phyloP scores from a whole-genome alignment of 1,284 basidiomycete genomes.

The Malassezia restricta region DNA sequence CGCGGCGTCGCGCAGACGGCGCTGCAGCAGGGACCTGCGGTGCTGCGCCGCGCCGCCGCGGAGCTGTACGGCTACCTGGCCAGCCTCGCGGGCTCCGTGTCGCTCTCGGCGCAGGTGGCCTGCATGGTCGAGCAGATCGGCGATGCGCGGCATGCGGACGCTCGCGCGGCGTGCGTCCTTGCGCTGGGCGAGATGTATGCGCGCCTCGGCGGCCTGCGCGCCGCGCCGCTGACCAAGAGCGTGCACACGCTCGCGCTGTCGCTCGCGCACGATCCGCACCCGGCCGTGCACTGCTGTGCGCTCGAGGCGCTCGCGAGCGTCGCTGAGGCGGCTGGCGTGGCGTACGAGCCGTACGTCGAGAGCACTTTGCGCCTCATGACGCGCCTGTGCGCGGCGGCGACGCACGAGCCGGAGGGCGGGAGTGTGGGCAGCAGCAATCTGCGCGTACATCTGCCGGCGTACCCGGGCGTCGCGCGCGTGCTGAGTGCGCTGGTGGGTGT shows the following conservation, averaged over 20 bases:
- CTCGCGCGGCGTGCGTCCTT: slow-evolving; percentile 81
- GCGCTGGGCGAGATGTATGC: slow-evolving; percentile 89
- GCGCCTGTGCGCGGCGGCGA: slow-evolving; percentile 77
- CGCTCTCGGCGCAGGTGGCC: slow-evolving; percentile 78
- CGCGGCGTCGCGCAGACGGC: slow-evolving; percentile 71
- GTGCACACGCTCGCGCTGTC: slow-evolving; percentile 93
- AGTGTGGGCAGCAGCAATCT: slow-evolving; percentile 64
- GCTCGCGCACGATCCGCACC: slow-evolving; percentile 87
- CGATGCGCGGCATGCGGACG: slow-evolving; percentile 82
- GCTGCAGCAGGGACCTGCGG: slow-evolving; percentile 65
- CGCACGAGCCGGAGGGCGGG: slow-evolving; percentile 88
- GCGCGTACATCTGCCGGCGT: slow-evolving; percentile 77
- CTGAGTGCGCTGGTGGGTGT: slow-evolving; percentile 86
- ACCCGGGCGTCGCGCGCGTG: slow-evolving; percentile 79
- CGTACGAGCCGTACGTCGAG: slow-evolving; percentile 77
- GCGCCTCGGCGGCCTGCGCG: slow-evolving; percentile 81
- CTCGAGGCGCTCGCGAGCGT: slow-evolving; percentile 73
- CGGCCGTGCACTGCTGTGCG: slow-evolving; percentile 87
- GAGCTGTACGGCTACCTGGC: slow-evolving; percentile 81
- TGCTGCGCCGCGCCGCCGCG: slow-evolving; percentile 67
- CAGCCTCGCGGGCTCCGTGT: slow-evolving; percentile 68
- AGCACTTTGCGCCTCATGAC: slow-evolving; percentile 81
- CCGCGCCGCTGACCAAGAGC: slow-evolving; percentile 86
- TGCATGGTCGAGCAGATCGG: slow-evolving; percentile 91
- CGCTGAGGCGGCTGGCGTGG: slow-evolving; percentile 78